Evolutionary conservation across 768 basidiomycete genomes (phyloP).

Genomic region (Leucogyrophana mollusca): DNA sequence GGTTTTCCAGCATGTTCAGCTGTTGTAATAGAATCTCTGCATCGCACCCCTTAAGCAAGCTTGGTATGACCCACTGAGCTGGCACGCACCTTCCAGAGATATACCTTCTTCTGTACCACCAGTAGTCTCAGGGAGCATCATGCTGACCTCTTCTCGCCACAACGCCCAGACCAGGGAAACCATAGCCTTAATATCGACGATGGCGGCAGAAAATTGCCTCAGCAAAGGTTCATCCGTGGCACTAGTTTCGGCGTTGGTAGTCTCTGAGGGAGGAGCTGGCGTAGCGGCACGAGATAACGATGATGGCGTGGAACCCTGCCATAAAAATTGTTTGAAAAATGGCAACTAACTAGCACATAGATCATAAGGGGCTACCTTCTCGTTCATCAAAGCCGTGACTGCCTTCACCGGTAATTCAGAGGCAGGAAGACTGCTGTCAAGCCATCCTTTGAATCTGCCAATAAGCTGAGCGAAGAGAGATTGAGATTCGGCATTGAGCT

Average conservation of each 20-base stretch:
- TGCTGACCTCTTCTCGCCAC: slow-evolving; percentile 68
- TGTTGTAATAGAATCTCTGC: slow-evolving; percentile 57
- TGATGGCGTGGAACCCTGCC: slow-evolving; percentile 15
- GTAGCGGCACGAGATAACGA: slow-evolving; percentile 48
- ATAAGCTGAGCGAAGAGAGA: slow-evolving; percentile 79
- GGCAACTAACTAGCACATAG: background rate
- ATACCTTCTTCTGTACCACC: slow-evolving; percentile 32
- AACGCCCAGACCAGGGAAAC: slow-evolving; percentile 50
- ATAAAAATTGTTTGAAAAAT: slow-evolving; percentile 1
- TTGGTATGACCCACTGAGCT: background rate
- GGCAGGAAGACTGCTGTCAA: slow-evolving; percentile 54
- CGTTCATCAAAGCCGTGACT: slow-evolving; percentile 30
- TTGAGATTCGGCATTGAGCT: no score
- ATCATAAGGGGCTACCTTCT: slow-evolving; percentile 31
- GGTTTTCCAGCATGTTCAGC: slow-evolving; percentile 44
- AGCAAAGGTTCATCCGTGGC: slow-evolving; percentile 65
- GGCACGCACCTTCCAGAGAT: slow-evolving; percentile 53
- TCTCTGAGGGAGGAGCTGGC: slow-evolving; percentile 48
- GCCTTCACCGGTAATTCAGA: slow-evolving; percentile 38
- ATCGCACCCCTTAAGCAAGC: background rate
- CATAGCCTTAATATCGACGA: slow-evolving; percentile 67
- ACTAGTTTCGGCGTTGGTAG: slow-evolving; percentile 49
- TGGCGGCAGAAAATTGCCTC: slow-evolving; percentile 61
- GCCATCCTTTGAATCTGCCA: slow-evolving; percentile 77
- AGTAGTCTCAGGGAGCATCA: slow-evolving; percentile 52